phyloP scores from a whole-genome alignment of 1,284 basidiomycete species.

The Microbotryomycetes sp. region DNA sequence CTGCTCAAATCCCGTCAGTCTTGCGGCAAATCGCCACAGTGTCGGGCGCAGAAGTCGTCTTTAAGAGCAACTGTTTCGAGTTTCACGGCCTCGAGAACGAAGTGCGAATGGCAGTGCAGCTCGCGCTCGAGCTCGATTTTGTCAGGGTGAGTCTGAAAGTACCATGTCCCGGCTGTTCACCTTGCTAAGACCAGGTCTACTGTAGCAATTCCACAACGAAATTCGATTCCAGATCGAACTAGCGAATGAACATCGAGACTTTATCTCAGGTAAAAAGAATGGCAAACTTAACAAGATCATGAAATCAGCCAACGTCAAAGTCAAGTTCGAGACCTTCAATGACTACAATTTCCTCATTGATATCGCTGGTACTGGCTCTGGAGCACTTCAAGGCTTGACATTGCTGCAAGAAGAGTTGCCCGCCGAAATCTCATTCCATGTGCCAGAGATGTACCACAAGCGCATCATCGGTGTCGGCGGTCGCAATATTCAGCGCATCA shows the following conservation, averaged over 20 bases:
- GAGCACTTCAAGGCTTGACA: conserved; percentile 78
- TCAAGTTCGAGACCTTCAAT: conserved; percentile 99
- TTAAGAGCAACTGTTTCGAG: conserved; percentile 96
- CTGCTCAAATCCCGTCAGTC: conserved; percentile 73
- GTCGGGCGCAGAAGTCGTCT: conserved; percentile 89
- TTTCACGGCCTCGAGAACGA: conserved; percentile 93
- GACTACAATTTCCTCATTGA: conserved; percentile 99
- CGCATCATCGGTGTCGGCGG: conserved; percentile 98
- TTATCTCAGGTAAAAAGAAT: conserved; percentile 97
- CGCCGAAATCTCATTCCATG: conserved; percentile 98
- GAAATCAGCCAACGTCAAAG: conserved; percentile 91
- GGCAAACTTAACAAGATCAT: conserved; percentile 98
- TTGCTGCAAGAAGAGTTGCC: conserved; percentile 93
- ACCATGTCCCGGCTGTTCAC: background rate
- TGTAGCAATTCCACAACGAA: conserved; percentile 85
- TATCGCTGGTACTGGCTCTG: conserved; percentile 58
- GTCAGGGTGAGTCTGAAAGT: conserved; percentile 58
- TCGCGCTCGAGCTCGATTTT: conserved; percentile 83
- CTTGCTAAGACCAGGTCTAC: background rate
- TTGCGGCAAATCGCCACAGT: conserved; percentile 79
- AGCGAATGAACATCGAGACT: conserved; percentile 95
- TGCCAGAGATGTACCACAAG: conserved; percentile 97
- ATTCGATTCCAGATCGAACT: conserved; percentile 98
- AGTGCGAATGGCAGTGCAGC: conserved; percentile 75
- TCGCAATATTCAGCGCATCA: conserved; percentile 97